Base-by-base conservation (phyloP, 2,329 filamentous ascomycete species). In the Ascochyta fabae region DNA sequence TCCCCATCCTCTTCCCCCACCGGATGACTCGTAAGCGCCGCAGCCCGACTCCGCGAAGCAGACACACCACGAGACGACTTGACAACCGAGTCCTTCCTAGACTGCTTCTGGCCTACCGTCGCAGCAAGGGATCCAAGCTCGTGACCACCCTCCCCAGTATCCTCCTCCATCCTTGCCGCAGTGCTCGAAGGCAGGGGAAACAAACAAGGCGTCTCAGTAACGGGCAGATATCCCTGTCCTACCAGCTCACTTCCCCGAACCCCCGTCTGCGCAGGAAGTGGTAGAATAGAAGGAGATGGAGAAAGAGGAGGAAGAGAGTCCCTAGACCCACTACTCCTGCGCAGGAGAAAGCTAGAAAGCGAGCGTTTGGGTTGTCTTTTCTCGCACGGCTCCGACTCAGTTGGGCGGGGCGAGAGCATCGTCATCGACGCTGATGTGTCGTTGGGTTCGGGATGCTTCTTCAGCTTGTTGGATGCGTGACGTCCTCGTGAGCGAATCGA, bases 11-110 rank as follows among this genome's bases (percentile, higher is more conserved):
- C 19, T 19, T 40, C 38, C 24, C 40, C 16, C 3, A 56, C 47
- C n/a, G 53, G 53, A 34, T 56, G 53, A 38, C 53, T 56, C 12
- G 47, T 47, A 12, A 56, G 47, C 38, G 53, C 53, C 36, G 53
- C 53, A 47, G 9, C 27, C 13, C 53, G 47, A 15, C 42, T 48
- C 38, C 22, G 31, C 36, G 33, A 34, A 39, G 16, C 13, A 35
- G 38, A 48, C 38, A 47, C 27, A 10, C 35, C 26, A 29, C 29
- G 40, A 19, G 39, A 39, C 19, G 38, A 33, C 27, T 47, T 51
- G 3, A 13, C 44, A 13, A 22, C 47, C 15, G 47, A 51, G 47
- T 56, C 47, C 26, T 48, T 51, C 43, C 47, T 51, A 6, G 38
- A 6, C 43, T 56, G 47, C 36, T 26, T 15, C 16, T 34, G 35